Evolutionary conservation across 345 rosid species (phyloP).

Genomic region (Citrus sinensis): DNA sequence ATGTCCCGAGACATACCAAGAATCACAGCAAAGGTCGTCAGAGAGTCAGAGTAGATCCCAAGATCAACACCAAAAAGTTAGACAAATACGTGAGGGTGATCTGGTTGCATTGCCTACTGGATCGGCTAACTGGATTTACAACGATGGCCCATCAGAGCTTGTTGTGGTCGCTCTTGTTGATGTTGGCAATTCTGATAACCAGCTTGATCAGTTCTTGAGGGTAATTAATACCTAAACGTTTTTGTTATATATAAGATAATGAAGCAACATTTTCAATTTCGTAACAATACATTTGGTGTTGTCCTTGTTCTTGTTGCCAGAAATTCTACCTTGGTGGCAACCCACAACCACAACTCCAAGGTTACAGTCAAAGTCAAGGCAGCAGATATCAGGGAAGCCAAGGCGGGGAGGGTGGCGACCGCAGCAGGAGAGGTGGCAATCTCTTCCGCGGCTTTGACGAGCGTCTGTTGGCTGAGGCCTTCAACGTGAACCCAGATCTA

Average conservation of each 20-base stretch:
- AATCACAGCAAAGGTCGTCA: neutral
- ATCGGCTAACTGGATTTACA: slow-evolving; percentile 41
- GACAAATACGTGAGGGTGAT: slow-evolving; percentile 36
- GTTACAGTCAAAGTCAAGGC: neutral
- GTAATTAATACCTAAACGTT: slow-evolving; percentile 13
- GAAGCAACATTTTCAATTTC: neutral
- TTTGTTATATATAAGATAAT: neutral
- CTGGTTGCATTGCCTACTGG: slow-evolving; percentile 43
- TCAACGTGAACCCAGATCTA: slow-evolving; percentile 38
- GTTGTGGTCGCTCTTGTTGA: slow-evolving; percentile 33
- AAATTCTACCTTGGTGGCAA: slow-evolving; percentile 50
- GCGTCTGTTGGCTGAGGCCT: slow-evolving; percentile 36
- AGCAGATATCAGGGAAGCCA: slow-evolving; percentile 2
- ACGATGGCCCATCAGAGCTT: slow-evolving; percentile 32
- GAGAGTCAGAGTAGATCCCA: neutral
- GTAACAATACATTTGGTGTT: neutral
- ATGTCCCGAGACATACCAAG: slow-evolving; percentile 40
- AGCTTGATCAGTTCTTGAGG: slow-evolving; percentile 40
- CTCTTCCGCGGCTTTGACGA: slow-evolving; percentile 43
- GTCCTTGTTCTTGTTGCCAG: slow-evolving; percentile 11
- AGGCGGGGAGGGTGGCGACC: slow-evolving; percentile 1
- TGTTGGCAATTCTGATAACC: slow-evolving; percentile 34
- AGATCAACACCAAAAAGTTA: slow-evolving; percentile 36
- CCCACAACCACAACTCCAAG: slow-evolving; percentile 28
- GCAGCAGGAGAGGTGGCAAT: slow-evolving; percentile 21